Base-by-base conservation (phyloP, 1,139 yeast genomes). In the Scheffersomyces titani region DNA sequence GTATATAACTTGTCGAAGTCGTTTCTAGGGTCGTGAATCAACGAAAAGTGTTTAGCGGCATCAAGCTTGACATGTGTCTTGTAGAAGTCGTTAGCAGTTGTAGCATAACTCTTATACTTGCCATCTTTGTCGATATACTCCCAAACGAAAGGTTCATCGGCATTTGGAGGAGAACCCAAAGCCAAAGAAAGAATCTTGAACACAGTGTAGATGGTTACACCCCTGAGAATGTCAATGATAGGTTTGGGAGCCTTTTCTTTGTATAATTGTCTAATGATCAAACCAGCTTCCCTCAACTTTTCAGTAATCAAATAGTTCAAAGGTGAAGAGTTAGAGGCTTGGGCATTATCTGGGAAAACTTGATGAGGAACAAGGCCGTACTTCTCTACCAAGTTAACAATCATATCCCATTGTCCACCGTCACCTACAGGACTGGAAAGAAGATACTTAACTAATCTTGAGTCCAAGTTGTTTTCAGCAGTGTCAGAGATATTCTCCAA, bases 331-430 rank as follows among this genome's bases (percentile, higher is more conserved):
- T 80, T 72, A 6, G 86, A 78, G 1, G 96, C 85, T 61, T 89
- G 90, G 62, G 81, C 85, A 53, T 85, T 79, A 68, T 90, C 97
- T 5, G 93, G 92, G 73, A 82, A 90, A 21, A 85, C 72, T 62
- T 83, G 85, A 66, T 87, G 78, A 51, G 97, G 97, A 52, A 90
- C 88, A 55, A 89, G 68, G 49, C 97, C 97, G 64, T 90, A 90
- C 71, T 90, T 90, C 61, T 84, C 84, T 55, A 90, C 83, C 60
- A 90, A 71, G 70, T 89, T 89, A 50, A 87, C 78, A 70, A 89
- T 83, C 94, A 90, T 88, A 64, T 88, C 89, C 82, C 89, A 90
- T 72, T 90, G 97, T 52, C 97, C 97, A 63, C 97, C 97, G 66
- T 90, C 97, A 56, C 82, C 72, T 52, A 87, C 84, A 13, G 97